These are phyloP conservation scores for Jackrogersella multiformis DNA, from an alignment of 495 filamentous ascomycete genomes.

Conservation along the genomic window DNA sequence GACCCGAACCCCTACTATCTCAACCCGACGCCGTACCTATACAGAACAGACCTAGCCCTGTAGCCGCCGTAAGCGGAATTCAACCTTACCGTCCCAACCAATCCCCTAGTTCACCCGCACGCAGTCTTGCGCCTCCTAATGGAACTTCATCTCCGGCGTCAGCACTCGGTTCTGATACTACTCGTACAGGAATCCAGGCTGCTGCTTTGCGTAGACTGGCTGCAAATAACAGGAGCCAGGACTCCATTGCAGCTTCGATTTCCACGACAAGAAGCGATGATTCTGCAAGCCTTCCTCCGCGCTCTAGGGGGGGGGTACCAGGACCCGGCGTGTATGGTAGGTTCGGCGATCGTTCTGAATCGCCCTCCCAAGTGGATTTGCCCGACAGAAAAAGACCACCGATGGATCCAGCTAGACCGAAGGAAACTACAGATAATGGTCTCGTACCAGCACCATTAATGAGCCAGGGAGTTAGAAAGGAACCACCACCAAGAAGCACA, in stretches of 20 bases:
- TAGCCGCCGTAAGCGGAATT: slow-evolving; percentile 21
- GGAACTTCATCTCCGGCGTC: slow-evolving; percentile 51
- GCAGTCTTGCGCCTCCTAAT: slow-evolving; percentile 49
- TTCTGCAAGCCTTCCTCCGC: slow-evolving; percentile 55
- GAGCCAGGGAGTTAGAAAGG: slow-evolving; percentile 57
- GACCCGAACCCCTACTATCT: slow-evolving; percentile 31
- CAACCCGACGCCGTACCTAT: slow-evolving; percentile 34
- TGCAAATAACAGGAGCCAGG: slow-evolving; percentile 63
- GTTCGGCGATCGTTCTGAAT: slow-evolving; percentile 50
- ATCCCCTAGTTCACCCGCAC: slow-evolving; percentile 40
- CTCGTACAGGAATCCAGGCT: slow-evolving; percentile 52
- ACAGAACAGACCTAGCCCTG: slow-evolving; percentile 22
- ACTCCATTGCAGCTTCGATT: slow-evolving; percentile 59
- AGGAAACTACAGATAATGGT: slow-evolving; percentile 51
- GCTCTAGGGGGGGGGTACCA: slow-evolving; percentile 57
- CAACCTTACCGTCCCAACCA: slow-evolving; percentile 35
- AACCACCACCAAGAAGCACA: slow-evolving; percentile 57
- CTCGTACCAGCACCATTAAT: slow-evolving; percentile 64
- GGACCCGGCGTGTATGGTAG: slow-evolving; percentile 48
- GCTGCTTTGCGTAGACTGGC: slow-evolving; percentile 56
- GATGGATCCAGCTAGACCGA: slow-evolving; percentile 59
- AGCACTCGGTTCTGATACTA: slow-evolving; percentile 55
- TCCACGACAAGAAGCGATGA: slow-evolving; percentile 59
- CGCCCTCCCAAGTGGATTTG: slow-evolving; percentile 54
- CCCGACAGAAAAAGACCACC: slow-evolving; percentile 63